phyloP scores from a whole-genome alignment of 192 early-diverging fungal genomes.

The Umbelopsis sp. region DNA sequence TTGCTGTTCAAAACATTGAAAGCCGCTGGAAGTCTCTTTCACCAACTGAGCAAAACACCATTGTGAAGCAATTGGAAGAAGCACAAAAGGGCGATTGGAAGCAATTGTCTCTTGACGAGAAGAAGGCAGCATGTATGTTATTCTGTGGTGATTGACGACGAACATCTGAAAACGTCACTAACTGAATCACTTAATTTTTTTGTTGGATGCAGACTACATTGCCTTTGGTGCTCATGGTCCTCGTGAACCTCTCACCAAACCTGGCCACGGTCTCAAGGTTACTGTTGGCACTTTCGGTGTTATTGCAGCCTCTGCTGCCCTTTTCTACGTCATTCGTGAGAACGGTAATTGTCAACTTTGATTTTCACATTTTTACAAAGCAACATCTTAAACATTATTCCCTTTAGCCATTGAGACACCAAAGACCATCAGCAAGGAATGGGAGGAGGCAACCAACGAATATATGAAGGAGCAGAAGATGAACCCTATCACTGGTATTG shows the following conservation, averaged over 20 bases:
- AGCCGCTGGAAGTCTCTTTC: slow-evolving; percentile 68
- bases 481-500: slow-evolving; percentile 78
- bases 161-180: neutral
- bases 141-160: neutral
- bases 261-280: slow-evolving; percentile 71
- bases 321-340: slow-evolving; percentile 63
- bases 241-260: slow-evolving; percentile 72
- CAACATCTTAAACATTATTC: slow-evolving; percentile 14
- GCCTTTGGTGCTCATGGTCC: slow-evolving; percentile 94
- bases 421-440: slow-evolving; percentile 75
- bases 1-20: slow-evolving; percentile 55
- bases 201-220: slow-evolving; percentile 63
- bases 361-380: neutral
- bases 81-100: slow-evolving; percentile 97
- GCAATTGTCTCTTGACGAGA: slow-evolving; percentile 87
- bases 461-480: slow-evolving; percentile 67
- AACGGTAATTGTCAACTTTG: slow-evolving; percentile 41
- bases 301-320: slow-evolving; percentile 48
- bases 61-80: slow-evolving; percentile 78
- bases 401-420: slow-evolving; percentile 59
- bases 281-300: slow-evolving; percentile 64
- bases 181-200: neutral
- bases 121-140: slow-evolving; percentile 80
- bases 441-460: slow-evolving; percentile 83
- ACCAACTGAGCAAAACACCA: slow-evolving; percentile 78